phyloP scores from a whole-genome alignment of 192 early-diverging fungal species.

The Rhizophagus clarus region DNA sequence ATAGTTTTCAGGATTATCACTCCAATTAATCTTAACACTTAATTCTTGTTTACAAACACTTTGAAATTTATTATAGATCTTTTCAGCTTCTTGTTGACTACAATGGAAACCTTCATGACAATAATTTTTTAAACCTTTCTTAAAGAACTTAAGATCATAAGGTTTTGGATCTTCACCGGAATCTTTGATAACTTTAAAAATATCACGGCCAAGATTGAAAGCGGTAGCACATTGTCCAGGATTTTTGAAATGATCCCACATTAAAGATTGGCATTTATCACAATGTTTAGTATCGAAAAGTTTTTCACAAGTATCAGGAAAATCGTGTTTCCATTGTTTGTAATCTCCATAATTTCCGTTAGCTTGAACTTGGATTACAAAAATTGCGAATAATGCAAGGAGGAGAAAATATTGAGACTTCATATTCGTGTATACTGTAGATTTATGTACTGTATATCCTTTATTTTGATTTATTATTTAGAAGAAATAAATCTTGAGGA shows the following conservation, averaged over 20 bases:
- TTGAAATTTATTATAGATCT: not conserved
- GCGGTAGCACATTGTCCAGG: not conserved
- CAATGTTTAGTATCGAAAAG: not conserved
- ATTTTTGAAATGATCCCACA: not conserved
- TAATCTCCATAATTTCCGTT: not conserved
- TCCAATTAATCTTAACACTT: not conserved
- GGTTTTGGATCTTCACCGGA: not conserved
- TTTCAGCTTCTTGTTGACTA: not conserved
- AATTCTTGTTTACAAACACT: not conserved
- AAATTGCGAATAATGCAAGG: not conserved
- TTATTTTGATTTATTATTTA: no score
- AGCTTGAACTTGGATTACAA: not conserved
- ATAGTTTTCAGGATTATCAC: not conserved
- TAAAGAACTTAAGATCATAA: not conserved
- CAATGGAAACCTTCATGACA: not conserved
- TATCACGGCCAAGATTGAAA: not conserved
- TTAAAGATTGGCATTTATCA: not conserved
- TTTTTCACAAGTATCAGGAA: not conserved
- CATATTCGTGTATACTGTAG: not conserved
- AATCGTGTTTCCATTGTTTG: not conserved
- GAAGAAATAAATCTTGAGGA: no score
- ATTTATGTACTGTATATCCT: no score
- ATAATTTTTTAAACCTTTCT: not conserved
- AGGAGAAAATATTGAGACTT: not conserved
- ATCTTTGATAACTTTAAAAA: not conserved